phyloP scores from a whole-genome alignment of 768 basidiomycete species.

The button mushroom (Agaricus bisporus) region DNA sequence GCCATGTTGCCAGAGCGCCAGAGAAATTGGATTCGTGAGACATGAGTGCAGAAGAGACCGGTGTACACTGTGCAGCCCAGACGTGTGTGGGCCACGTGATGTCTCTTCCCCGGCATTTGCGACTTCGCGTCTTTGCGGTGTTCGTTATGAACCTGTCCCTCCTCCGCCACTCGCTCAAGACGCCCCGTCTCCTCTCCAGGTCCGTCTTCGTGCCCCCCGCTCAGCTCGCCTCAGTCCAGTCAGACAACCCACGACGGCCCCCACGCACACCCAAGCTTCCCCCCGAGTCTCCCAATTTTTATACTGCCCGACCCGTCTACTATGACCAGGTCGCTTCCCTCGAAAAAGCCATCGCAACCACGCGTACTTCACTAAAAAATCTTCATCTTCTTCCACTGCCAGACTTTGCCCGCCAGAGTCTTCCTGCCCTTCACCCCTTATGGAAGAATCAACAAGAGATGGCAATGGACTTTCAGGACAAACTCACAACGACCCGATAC shows the following conservation, averaged over 20 bases:
- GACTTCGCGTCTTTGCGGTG: constrained; percentile 10
- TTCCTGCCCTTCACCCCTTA: constrained; percentile 53
- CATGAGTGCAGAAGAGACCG: constrained; percentile 17
- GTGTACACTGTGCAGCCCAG: constrained; percentile 1
- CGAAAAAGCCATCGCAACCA: constrained; percentile 52
- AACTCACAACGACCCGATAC: constrained; percentile 67
- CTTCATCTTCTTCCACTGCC: constrained; percentile 79
- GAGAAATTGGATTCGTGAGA: constrained; percentile 78
- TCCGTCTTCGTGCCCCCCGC: constrained; percentile 11
- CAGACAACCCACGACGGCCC: not conserved
- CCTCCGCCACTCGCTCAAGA: constrained; percentile 15
- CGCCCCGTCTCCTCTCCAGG: not conserved
- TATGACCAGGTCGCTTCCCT: constrained; percentile 67
- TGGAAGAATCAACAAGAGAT: constrained; percentile 69
- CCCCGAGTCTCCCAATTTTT: constrained; percentile 75
- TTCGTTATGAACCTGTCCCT: constrained; percentile 14
- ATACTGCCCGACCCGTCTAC: constrained; percentile 72
- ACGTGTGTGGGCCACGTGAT: constrained; percentile 14
- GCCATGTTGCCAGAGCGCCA: constrained; percentile 90
- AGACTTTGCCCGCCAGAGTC: constrained; percentile 49
- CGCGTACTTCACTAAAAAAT: constrained; percentile 53
- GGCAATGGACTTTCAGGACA: constrained; percentile 46
- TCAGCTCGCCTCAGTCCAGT: constrained; percentile 9
- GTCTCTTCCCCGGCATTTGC: not conserved
- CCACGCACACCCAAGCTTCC: constrained; percentile 15